Evolutionary conservation across 2,329 filamentous ascomycete species (phyloP).

Genomic region (Geosmithia morbida): DNA sequence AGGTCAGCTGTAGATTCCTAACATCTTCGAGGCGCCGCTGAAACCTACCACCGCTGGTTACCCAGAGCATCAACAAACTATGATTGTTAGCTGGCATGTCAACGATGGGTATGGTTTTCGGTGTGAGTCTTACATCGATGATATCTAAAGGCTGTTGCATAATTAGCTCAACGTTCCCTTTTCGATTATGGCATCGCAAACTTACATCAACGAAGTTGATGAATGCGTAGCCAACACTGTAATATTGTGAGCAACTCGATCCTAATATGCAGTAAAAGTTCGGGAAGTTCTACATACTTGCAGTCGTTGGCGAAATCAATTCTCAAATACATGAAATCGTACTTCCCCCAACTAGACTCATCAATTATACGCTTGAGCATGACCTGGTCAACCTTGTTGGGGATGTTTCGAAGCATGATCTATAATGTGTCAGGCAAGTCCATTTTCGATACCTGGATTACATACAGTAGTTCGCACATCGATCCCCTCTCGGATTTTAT

Average conservation of each 20-base stretch:
- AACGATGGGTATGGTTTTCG: background rate
- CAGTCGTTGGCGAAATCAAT: conserved; percentile 78
- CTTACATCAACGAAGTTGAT: conserved; percentile 82
- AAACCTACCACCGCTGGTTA: conserved; percentile 51
- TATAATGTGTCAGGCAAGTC: conserved; percentile 16
- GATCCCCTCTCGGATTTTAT: conserved; percentile 46
- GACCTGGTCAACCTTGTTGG: conserved; percentile 70
- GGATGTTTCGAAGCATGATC: conserved; percentile 94
- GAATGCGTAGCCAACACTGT: conserved; percentile 88
- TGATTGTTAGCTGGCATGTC: conserved; percentile 2
- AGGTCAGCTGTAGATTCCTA: background rate
- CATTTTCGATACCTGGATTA: conserved; percentile 3
- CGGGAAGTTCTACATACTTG: conserved; percentile 43
- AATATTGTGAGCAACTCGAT: conserved; percentile 1
- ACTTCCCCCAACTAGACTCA: conserved; percentile 63
- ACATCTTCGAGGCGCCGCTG: background rate
- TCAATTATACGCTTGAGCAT: conserved; percentile 72
- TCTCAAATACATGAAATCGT: conserved; percentile 89
- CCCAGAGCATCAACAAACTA: conserved; percentile 59
- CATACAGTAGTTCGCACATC: conserved; percentile 65
- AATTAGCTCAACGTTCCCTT: conserved; percentile 17
- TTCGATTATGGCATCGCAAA: conserved; percentile 1
- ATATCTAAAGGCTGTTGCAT: conserved; percentile 51
- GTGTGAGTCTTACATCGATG: conserved; percentile 38
- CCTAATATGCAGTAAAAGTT: conserved; percentile 9